phyloP scores from a whole-genome alignment of 2,329 filamentous ascomycete species.

The Westerdykella ornata region DNA sequence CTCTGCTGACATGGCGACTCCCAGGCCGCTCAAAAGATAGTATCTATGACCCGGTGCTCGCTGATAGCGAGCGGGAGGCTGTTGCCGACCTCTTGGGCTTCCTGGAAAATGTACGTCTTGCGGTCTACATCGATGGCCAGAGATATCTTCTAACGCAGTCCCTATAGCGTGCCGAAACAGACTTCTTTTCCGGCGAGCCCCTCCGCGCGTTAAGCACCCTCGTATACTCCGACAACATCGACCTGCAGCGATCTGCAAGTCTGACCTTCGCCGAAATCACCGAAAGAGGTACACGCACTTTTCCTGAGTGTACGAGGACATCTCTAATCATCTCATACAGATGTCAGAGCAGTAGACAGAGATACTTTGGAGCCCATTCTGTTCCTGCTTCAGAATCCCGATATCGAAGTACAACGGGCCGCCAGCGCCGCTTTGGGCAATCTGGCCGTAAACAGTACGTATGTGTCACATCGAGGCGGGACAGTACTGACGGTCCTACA shows the following conservation, averaged over 20 bases:
- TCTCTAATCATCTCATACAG: constrained; percentile 44
- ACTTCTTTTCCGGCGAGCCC: constrained; percentile 96
- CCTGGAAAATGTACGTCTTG: constrained; percentile 74
- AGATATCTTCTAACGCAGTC: background rate
- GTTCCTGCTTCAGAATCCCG: constrained; percentile 86
- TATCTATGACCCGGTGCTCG: constrained; percentile 58
- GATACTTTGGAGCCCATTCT: constrained; percentile 95
- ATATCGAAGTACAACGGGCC: constrained; percentile 94
- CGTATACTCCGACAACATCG: constrained; percentile 97
- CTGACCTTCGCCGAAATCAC: constrained; percentile 99
- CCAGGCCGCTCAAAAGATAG: constrained; percentile 44
- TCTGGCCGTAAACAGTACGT: constrained; percentile 86
- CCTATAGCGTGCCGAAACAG: constrained; percentile 79
- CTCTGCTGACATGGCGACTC: constrained; percentile 13
- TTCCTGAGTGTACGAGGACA: constrained; percentile 2
- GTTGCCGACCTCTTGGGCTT: constrained; percentile 93
- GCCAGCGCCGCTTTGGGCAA: constrained; percentile 95
- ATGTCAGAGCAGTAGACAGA: constrained; percentile 92
- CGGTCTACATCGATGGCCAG: background rate
- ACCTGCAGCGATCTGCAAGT: constrained; percentile 92
- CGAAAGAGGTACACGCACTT: constrained; percentile 66
- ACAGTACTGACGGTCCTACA: constrained; percentile 47
- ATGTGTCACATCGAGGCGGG: constrained; percentile 1
- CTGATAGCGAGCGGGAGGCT: constrained; percentile 93
- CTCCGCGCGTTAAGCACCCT: constrained; percentile 89